These are phyloP conservation scores for Isatis lusitanica DNA, from an alignment of 441 rosid species.

Conservation along the genomic window DNA sequence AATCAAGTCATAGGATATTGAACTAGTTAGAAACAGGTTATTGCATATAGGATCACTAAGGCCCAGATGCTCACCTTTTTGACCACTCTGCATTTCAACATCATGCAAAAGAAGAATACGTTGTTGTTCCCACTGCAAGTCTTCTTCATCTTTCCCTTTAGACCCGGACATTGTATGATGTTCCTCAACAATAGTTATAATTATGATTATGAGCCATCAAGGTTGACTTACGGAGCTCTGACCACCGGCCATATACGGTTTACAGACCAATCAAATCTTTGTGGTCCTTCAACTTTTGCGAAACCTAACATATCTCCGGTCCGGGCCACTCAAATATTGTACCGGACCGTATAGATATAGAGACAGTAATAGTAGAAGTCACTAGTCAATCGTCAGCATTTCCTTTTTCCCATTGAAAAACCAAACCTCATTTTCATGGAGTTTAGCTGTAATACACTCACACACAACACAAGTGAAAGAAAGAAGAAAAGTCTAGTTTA, in stretches of 20 bases:
- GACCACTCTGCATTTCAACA: conserved; percentile 27
- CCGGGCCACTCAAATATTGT: conserved; percentile 34
- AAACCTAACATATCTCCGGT: conserved; percentile 36
- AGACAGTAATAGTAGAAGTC: conserved; percentile 31
- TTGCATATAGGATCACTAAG: conserved; percentile 6
- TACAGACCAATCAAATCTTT: conserved; percentile 30
- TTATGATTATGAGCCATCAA: conserved; percentile 34
- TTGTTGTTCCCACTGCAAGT: conserved; percentile 33
- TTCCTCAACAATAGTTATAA: conserved; percentile 24
- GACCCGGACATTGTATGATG: conserved; percentile 31
- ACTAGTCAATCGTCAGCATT: conserved; percentile 35
- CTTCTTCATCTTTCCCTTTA: conserved; percentile 32
- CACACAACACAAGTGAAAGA: conserved; percentile 2
- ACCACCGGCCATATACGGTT: conserved; percentile 37
- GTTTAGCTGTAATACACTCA: conserved; percentile 37
- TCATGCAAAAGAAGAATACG: conserved; percentile 18
- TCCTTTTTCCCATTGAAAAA: conserved; percentile 19
- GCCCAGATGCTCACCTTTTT: conserved; percentile 18
- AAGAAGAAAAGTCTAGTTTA: conserved; percentile 25
- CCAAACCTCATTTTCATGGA: conserved; percentile 28
- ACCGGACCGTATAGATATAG: conserved; percentile 34
- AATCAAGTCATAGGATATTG: conserved; percentile 13
- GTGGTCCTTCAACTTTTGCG: conserved; percentile 31
- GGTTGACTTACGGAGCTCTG: conserved; percentile 28
- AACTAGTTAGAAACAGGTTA: neutral